A percentile compares a stretch with the other conserved stretches of the same genome.
phyloP scores from a whole-genome alignment of 345 rosid species.

The Anastatica hierochuntica region DNA sequence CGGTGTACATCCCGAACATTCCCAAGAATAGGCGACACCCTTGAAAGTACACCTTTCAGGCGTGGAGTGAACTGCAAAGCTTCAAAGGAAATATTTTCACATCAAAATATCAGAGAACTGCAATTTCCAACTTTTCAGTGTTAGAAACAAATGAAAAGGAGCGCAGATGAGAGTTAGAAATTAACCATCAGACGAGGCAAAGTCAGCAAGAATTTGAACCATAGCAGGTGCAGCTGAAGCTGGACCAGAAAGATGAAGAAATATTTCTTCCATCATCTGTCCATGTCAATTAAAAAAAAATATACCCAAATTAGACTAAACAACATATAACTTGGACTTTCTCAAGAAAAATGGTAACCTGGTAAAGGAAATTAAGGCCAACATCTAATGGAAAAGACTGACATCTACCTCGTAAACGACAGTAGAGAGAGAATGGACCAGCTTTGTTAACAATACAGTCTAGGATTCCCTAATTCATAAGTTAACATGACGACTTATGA shows the following conservation, averaged over 20 bases:
- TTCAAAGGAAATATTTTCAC: slow-evolving; percentile 36
- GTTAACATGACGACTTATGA: slow-evolving; percentile 7
- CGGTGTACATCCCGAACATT: slow-evolving; percentile 79
- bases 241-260: slow-evolving; percentile 63
- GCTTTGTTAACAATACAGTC: neutral
- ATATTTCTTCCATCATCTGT: slow-evolving; percentile 97
- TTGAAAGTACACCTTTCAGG: slow-evolving; percentile 78
- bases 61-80: slow-evolving; percentile 93
- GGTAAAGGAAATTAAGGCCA: neutral
- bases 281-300: slow-evolving; percentile 17
- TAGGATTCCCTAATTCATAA: slow-evolving; percentile 1
- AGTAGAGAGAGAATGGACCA: neutral
- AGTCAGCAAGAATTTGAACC: slow-evolving; percentile 96
- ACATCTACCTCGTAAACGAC: too few relatives aligned
- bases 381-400: neutral
- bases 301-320: slow-evolving; percentile 1
- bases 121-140: slow-evolving; percentile 5
- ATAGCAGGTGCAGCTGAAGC: slow-evolving; percentile 78
- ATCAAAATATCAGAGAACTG: slow-evolving; percentile 28
- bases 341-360: neutral
- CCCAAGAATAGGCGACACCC: slow-evolving; percentile 83
- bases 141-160: slow-evolving; percentile 6
- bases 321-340: slow-evolving; percentile 2
- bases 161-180: slow-evolving; percentile 19
- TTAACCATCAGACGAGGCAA: slow-evolving; percentile 90